phyloP scores from a whole-genome alignment of 2,329 filamentous ascomycete genomes.

The Xylariaceae sp. region DNA sequence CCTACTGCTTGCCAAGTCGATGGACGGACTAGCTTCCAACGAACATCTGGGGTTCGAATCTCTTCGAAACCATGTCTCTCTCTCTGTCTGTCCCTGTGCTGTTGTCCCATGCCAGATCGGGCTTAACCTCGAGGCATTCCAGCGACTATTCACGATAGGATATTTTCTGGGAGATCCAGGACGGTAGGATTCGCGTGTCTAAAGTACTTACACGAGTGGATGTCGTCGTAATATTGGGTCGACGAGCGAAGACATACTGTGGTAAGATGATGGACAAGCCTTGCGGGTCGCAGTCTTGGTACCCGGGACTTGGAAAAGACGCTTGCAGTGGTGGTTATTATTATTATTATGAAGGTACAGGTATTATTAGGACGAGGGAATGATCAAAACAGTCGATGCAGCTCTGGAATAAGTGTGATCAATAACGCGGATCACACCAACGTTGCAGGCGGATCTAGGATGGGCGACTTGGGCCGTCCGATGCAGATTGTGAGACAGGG shows the following conservation, averaged over 20 bases:
- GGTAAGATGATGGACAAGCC: slow-evolving; percentile 3
- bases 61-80: slow-evolving; percentile 9
- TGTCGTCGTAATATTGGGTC: slow-evolving; percentile 1
- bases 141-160: slow-evolving; percentile 7
- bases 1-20: not conserved
- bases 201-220: not conserved
- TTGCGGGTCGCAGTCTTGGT: not conserved
- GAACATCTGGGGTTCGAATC: slow-evolving; percentile 3
- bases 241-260: slow-evolving; percentile 2
- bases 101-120: slow-evolving; percentile 12
- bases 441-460: slow-evolving; percentile 17
- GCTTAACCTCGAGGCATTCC: slow-evolving; percentile 17
- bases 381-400: slow-evolving; percentile 5
- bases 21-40: slow-evolving; percentile 3
- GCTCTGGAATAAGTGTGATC: slow-evolving; percentile 11
- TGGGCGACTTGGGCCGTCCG: slow-evolving; percentile 14
- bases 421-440: slow-evolving; percentile 16
- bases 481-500: slow-evolving; percentile 21
- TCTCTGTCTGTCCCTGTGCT: slow-evolving; percentile 9
- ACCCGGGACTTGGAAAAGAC: slow-evolving; percentile 1
- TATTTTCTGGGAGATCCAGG: slow-evolving; percentile 15
- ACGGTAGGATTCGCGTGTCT: slow-evolving; percentile 10
- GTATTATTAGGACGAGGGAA: slow-evolving; percentile 2
- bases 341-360: not conserved
- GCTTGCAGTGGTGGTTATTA: slow-evolving; percentile 7